phyloP scores from a whole-genome alignment of 257 asterid species.

The Penstemon eatonii region DNA sequence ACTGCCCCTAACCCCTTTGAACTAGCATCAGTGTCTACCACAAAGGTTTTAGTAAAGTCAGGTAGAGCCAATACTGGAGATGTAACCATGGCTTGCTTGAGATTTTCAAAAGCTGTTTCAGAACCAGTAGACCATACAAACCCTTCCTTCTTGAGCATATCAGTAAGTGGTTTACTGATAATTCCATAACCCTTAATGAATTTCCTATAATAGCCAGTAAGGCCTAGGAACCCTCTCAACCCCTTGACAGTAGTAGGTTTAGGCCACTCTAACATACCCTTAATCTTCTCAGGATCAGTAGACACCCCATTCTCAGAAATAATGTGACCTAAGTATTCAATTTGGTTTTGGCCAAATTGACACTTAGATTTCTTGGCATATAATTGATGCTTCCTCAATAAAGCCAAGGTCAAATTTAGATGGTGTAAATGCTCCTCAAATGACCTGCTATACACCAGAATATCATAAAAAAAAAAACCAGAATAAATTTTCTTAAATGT shows the following conservation, averaged over 20 bases:
- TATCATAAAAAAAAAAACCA: constrained; percentile 21
- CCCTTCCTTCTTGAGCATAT: background rate
- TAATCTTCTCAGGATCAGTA: background rate
- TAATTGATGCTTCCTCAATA: background rate
- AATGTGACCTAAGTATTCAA: constrained; percentile 9
- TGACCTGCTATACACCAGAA: background rate
- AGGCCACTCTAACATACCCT: background rate
- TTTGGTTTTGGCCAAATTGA: background rate
- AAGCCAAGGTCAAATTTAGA: background rate
- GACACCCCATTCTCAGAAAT: background rate
- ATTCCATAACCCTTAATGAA: background rate
- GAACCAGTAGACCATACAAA: too few relatives aligned
- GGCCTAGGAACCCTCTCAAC: background rate
- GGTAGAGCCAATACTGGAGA: too few relatives aligned
- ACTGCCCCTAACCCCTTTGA: background rate
- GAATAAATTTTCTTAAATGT: background rate
- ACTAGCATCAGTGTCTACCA: background rate
- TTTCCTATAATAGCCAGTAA: too few relatives aligned
- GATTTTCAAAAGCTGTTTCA: too few relatives aligned
- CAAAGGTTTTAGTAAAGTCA: background rate
- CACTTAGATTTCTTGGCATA: background rate
- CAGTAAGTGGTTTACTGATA: background rate
- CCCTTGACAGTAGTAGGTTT: background rate
- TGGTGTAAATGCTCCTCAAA: background rate
- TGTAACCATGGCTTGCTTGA: too few relatives aligned